Base-by-base conservation (phyloP, 805 yeast genomes). In the Yamadazyma kitorensis region DNA sequence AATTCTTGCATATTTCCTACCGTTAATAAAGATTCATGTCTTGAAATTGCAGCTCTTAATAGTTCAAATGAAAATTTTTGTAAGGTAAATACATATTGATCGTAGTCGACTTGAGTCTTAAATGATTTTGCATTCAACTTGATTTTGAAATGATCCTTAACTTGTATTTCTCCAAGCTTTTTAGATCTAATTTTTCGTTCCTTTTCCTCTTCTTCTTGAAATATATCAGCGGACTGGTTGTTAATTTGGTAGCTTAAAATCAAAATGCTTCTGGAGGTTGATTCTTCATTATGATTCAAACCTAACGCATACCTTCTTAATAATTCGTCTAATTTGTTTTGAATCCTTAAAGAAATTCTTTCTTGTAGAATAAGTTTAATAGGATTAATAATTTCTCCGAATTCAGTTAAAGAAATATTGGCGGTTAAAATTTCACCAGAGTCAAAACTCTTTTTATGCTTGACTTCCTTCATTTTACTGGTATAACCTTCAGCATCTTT, bases 401-500 rank as follows among this genome's bases (percentile, higher is more conserved):
- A 86, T 17, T 64, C 57, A 4, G 70, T 57, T 38, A 88, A 64
- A 11, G 74, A 64, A 22, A 91, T 73, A 49, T 78, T 77, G 11
- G 77, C 58, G 0, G 95, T 74, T 29, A 91, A 52, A 13, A 87
- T 63, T 59, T 89, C 95, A 17, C 82, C 94, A 4, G 93, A 78
- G 47, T 93, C 98, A 52, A 66, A 84, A 66, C 95, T 82, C 61
- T 87, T 87, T 52, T 86, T 86, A 44, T 78, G 81, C 54, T 87
- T 89, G 22, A 93, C 91, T 64, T 91, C 98, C 48, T 83, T 85
- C 79, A 88, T 85, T 41, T 81, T 79, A 19, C 86, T 80, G 33
- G 75, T 76, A 51, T 93, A 91, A 13, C 88, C 96, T 41, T 88
- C 97, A 4, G 93, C 89, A 44, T 93, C 98, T 54, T 93, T 91